Evolutionary conservation across 2,329 filamentous ascomycete genomes (phyloP), one percentile per base, ranked within the genome.

Genomic region (Beauveria asiatica): DNA sequence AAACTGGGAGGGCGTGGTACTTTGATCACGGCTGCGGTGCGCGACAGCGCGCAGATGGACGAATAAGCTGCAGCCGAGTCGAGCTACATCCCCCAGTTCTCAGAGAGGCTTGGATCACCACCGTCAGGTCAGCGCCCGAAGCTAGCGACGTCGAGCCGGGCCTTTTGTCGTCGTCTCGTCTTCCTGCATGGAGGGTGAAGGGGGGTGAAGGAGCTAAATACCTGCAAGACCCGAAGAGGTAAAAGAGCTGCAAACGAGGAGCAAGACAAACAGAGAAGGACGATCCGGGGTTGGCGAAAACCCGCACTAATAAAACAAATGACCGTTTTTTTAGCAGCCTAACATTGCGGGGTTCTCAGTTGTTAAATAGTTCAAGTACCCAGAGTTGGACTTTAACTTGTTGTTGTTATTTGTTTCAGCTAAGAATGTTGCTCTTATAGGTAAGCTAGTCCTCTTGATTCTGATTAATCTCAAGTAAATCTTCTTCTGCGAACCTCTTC

Each of bases 81-180:
- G 30, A 49, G 44, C 54, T 49, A 49, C 11, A 13, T 16, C 33
- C 45, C 33, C 54, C 54, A 49, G 41, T 16, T 16, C n/a, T 39
- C 30, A 19, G 54, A 55, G 53, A 49, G 54, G 54, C 54, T 42
- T 37, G 54, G 45, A 57, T 57, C 54, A 45, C 30, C 54, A 37
- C 33, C 33, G 33, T 37, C 33, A 37, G 11, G 45, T 49, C 54
- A 49, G 45, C 44, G 54, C 44, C 27, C 33, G 27, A 30, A 48
- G 44, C 54, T 57, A 57, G 25, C 33, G 33, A 44, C 25, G 37
- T 50, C 16, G 7, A 13, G 13, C 45, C 54, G 27, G 54, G n/a
- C 54, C 27, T 57, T 49, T 50, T 57, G 17, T 44, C n/a, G 25
- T 33, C 10, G 7, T 50, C 9, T 30, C 45, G 3, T 42, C 49